These are phyloP conservation scores for Lipomyces sp. DNA, from an alignment of 805 yeast species.

Conservation along the genomic window DNA sequence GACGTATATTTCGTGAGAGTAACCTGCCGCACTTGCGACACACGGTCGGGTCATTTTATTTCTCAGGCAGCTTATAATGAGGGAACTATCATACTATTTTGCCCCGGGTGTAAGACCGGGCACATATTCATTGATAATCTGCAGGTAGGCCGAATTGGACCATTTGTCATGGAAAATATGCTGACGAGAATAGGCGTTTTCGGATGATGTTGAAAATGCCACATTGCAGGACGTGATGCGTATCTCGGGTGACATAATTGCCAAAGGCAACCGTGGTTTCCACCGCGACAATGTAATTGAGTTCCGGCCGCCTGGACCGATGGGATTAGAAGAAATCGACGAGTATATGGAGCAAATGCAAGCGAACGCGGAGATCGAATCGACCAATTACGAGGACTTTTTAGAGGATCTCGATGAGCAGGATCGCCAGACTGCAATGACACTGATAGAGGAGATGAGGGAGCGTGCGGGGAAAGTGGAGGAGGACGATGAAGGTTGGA, in stretches of 20 bases:
- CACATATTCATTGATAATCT: constrained; percentile 25
- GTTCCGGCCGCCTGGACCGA: constrained; percentile 29
- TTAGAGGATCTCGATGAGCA: background rate
- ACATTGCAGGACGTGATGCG: constrained; percentile 20
- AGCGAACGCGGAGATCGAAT: constrained; percentile 8
- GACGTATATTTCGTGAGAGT: constrained; percentile 12
- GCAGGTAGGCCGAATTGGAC: constrained; percentile 5
- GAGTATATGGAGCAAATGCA: constrained; percentile 15
- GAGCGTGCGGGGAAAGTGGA: background rate
- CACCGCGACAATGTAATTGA: constrained; percentile 26
- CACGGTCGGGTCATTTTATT: constrained; percentile 27
- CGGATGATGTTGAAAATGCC: constrained; percentile 10
- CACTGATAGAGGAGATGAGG: constrained; percentile 4
- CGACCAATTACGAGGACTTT: background rate
- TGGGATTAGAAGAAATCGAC: constrained; percentile 27
- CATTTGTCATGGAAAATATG: no score
- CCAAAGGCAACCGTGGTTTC: constrained; percentile 21
- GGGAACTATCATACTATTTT: constrained; percentile 23
- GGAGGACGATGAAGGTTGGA: background rate
- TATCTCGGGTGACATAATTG: constrained; percentile 11
- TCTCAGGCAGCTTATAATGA: constrained; percentile 30
- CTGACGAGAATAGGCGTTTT: constrained; percentile 11
- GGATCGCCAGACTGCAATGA: background rate
- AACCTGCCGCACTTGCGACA: constrained; percentile 23
- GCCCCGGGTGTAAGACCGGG: constrained; percentile 23